Base-by-base conservation (phyloP, 768 basidiomycete genomes). In the Collybia mongolica region DNA sequence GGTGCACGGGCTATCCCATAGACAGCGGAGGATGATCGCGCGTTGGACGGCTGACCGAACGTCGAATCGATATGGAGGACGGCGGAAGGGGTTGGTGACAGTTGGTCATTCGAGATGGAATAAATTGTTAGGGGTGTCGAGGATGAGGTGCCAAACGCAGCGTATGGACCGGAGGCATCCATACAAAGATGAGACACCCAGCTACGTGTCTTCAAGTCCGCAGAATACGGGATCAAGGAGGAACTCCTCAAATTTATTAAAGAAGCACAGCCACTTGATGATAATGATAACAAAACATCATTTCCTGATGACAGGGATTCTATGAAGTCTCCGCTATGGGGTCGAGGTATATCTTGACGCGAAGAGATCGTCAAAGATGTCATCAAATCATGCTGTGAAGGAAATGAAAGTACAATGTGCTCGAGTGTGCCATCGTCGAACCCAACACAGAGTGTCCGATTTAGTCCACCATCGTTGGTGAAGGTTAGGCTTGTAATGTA, bases 1-100 rank as follows among this genome's bases (percentile, higher is more conserved):
- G 88, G 84, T 6, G 81, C 80, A 20, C 70, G 72, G 6, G 81
- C 70, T 62, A 93, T 79, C 38, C 80, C 86, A 68, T 91, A 92
- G 8, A 90, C 90, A 1, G 90, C 87, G 28, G 82, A 78, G 3
- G 57, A 62, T 6, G 65, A 55, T 35, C 57, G 52, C 11, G 44
- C 51, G 28, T 63, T 65, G 60, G 37, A 47, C 51, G 41, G 51
- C 39, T 6, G 37, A 54, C 43, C 57, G 2, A 52, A 54, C 11
- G 51, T 57, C 46, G 66, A 62, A 23, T 65, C 58, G 6, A 76
- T 69, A 46, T 72, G 70, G 42, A 90, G 72, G 51, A 75, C 62
- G 39, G 77, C 71, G 38, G 72, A 70, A 5, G 90, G 83, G 1
- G 57, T 63, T 9, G 65, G 49, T 4, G 75, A 72, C n/a, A 89